phyloP scores from a whole-genome alignment of 805 yeast genomes.

The Yarrowia keelungensis region DNA sequence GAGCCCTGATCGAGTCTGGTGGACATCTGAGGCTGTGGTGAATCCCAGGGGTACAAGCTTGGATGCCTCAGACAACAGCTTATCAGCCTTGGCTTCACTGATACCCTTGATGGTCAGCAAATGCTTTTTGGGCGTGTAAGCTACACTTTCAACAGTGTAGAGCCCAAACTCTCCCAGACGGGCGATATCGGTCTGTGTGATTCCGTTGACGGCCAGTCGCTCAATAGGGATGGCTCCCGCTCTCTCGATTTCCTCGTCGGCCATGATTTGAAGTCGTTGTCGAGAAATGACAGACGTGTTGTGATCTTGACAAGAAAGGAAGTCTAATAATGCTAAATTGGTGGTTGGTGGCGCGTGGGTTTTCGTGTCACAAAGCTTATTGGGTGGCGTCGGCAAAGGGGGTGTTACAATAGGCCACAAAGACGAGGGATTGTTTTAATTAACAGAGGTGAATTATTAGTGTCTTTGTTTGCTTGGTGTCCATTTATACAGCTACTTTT shows the following conservation, averaged over 20 bases:
- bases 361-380: conserved; percentile 14
- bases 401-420: no score
- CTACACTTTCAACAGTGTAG: conserved; percentile 90
- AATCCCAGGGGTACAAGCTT: conserved; percentile 93
- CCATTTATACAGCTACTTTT: no score
- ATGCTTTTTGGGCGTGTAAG: conserved; percentile 88
- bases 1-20: conserved; percentile 84
- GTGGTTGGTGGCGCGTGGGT: conserved; percentile 5
- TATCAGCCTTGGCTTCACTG: conserved; percentile 93
- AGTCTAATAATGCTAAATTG: background rate
- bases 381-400: conserved; percentile 15
- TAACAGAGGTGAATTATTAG: no score
- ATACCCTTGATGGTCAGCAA: conserved; percentile 85
- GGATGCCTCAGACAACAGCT: conserved; percentile 79
- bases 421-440: no score
- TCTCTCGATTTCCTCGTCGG: conserved; percentile 31
- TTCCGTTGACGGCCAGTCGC: conserved; percentile 63
- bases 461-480: no score
- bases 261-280: background rate
- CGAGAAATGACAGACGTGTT: background rate
- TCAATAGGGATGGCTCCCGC: conserved; percentile 32
- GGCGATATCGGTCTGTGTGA: conserved; percentile 75
- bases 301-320: conserved; percentile 4
- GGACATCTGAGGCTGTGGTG: conserved; percentile 95
- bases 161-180: conserved; percentile 83